Percentiles rank a stretch among this genome's conserved stretches.
These are phyloP conservation scores for Acmispon strigosus DNA, from an alignment of 306 rosid species.

Conservation along the genomic window DNA sequence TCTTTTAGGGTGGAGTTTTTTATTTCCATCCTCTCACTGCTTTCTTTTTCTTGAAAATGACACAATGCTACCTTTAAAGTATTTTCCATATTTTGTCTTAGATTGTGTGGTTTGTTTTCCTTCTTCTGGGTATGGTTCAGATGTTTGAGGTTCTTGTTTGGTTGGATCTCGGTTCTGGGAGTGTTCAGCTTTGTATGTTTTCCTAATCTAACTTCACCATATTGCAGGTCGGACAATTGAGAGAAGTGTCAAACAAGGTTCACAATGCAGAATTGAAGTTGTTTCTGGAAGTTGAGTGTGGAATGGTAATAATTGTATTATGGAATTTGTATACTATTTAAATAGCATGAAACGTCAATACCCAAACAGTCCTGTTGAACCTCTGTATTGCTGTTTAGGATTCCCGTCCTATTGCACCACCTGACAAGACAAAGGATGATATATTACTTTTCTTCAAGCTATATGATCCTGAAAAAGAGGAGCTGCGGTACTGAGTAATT, in stretches of 20 bases:
- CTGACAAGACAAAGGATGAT: slow-evolving; percentile 43
- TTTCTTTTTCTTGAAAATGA: neutral
- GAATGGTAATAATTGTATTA: slow-evolving; percentile 26
- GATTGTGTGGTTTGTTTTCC: neutral
- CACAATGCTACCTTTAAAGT: neutral
- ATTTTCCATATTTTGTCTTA: neutral
- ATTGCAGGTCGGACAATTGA: slow-evolving; percentile 41
- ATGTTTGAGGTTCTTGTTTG: neutral
- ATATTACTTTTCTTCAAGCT: slow-evolving; percentile 44
- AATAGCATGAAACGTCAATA: neutral
- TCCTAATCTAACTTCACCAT: neutral
- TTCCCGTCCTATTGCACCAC: slow-evolving; percentile 28
- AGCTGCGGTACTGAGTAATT: slow-evolving; percentile 34
- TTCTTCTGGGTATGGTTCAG: neutral
- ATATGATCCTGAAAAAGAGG: slow-evolving; percentile 48
- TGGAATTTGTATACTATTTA: neutral
- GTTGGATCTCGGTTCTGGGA: neutral
- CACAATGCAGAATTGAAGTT: slow-evolving; percentile 37
- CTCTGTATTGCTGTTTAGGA: slow-evolving; percentile 27
- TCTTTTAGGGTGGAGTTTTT: neutral
- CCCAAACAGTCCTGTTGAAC: neutral
- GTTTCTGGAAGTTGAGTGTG: slow-evolving; percentile 37
- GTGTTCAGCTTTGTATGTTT: slow-evolving; percentile 1
- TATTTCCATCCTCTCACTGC: neutral
- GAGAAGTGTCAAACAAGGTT: slow-evolving; percentile 38